phyloP scores from a whole-genome alignment of 768 basidiomycete genomes.

The Austroboletus eburneus region DNA sequence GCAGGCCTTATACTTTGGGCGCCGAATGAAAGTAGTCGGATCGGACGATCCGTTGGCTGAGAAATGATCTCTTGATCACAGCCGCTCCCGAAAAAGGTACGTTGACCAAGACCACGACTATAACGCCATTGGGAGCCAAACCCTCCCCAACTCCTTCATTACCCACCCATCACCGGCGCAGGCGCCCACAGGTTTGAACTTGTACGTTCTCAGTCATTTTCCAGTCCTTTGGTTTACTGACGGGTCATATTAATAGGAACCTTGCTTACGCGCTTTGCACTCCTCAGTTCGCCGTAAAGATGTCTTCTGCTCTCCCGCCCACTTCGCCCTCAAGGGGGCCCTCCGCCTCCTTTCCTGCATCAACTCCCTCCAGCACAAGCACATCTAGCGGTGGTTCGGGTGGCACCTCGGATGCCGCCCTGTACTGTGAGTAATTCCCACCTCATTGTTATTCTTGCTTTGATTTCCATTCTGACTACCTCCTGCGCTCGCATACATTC shows the following conservation, averaged over 20 bases:
- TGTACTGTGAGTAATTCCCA: constrained; percentile 25
- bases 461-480: constrained; percentile 18
- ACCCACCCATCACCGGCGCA: constrained; percentile 1
- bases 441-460: not conserved
- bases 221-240: not conserved
- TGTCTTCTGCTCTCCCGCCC: constrained; percentile 7
- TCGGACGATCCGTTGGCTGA: not conserved
- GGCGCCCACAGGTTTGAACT: constrained; percentile 1
- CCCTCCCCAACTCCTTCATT: not conserved
- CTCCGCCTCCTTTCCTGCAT: not conserved
- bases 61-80: constrained; percentile 3
- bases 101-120: not conserved
- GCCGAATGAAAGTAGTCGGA: constrained; percentile 4
- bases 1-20: not conserved
- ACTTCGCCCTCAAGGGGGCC: not conserved
- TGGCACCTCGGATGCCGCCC: constrained; percentile 18
- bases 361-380: not conserved
- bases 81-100: not conserved
- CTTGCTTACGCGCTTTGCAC: constrained; percentile 1
- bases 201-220: not conserved
- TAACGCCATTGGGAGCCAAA: not conserved
- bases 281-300: constrained; percentile 1
- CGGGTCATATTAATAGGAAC: constrained; percentile 17
- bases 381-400: not conserved
- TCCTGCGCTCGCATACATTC: constrained; percentile 6